Base-by-base conservation (phyloP, 306 rosid species). In the Cicer arietinum region DNA sequence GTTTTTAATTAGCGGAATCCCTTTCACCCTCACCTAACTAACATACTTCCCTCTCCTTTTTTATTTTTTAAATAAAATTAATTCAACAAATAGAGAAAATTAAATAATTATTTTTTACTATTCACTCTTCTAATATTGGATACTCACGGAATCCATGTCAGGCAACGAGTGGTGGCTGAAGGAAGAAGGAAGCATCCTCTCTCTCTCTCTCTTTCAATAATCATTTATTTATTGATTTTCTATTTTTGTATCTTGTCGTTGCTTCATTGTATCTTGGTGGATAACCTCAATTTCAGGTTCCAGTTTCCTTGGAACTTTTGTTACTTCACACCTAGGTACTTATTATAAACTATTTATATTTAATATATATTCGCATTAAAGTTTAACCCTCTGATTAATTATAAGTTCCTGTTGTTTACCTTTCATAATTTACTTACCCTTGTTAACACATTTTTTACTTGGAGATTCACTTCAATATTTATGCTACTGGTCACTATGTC, bases 111-210 rank as follows among this genome's bases (percentile, higher is more conserved):
- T 2, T 6, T 81, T 62, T 18, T 51, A 70, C 73, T 58, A 65
- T 76, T 81, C 16, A 72, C 86, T 86, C 8, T 7, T 14, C 25
- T 7, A 52, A 86, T 75, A 47, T 64, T 89, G 83, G 80, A 73
- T 79, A 54, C 74, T 84, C 84, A 82, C 76, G 90, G 89, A 90
- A 89, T 90, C 87, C 77, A 76, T 89, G 92, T 86, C 92, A 89
- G 92, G 83, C 75, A 87, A 58, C 79, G 46, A 66, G 73, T 77
- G 79, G 79, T 69, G 35, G 53, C 60, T 77, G 82, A 72, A 73
- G 61, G 68, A 43, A 67, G 71, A 41, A 71, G 40, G 44, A 61
- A 57, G 47, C 63, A 42, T 58, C 75, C 60, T 18, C 82, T 65
- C 60, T 71, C 58, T 17, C 77, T 69, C 7, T 75, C 61, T 81